Evolutionary conservation across 2,329 filamentous ascomycete species (phyloP).

Genomic region (Exophiala calicioides): DNA sequence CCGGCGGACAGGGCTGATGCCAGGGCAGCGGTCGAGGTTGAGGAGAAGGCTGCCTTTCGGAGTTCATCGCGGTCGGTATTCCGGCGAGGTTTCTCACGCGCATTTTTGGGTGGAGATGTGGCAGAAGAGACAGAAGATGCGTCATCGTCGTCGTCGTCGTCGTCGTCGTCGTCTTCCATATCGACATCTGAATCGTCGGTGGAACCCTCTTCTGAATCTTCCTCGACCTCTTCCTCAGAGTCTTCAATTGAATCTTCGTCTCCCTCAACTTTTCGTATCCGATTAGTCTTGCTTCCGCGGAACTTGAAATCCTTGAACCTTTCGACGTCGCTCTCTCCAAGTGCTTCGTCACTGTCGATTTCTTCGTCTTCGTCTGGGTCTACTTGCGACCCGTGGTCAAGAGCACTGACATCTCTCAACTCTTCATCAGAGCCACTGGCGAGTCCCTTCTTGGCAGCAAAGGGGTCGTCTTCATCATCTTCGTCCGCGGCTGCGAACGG

Average conservation of each 20-base stretch:
- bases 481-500: constrained; percentile 27
- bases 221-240: constrained; percentile 37
- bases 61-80: constrained; percentile 57
- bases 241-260: constrained; percentile 31
- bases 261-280: constrained; percentile 16
- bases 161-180: constrained; percentile 38
- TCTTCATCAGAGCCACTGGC: constrained; percentile 24
- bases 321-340: constrained; percentile 31
- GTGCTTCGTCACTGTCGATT: constrained; percentile 34
- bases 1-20: constrained; percentile 66
- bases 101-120: constrained; percentile 30
- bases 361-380: constrained; percentile 33
- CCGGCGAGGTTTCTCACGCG: constrained; percentile 8
- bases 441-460: constrained; percentile 11
- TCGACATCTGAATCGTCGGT: constrained; percentile 34
- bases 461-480: constrained; percentile 33
- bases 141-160: constrained; percentile 35
- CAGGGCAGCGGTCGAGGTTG: constrained; percentile 64
- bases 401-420: constrained; percentile 24
- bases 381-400: constrained; percentile 26
- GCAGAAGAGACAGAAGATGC: constrained; percentile 31
- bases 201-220: constrained; percentile 8
- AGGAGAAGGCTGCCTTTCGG: constrained; percentile 63
- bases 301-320: constrained; percentile 30
- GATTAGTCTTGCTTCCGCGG: constrained; percentile 27